A percentile compares a stretch with the other conserved stretches of the same genome.
Conservation (phyloP, 2,329 filamentous ascomycete genomes). For the Stachybotrys elegans region DNA sequence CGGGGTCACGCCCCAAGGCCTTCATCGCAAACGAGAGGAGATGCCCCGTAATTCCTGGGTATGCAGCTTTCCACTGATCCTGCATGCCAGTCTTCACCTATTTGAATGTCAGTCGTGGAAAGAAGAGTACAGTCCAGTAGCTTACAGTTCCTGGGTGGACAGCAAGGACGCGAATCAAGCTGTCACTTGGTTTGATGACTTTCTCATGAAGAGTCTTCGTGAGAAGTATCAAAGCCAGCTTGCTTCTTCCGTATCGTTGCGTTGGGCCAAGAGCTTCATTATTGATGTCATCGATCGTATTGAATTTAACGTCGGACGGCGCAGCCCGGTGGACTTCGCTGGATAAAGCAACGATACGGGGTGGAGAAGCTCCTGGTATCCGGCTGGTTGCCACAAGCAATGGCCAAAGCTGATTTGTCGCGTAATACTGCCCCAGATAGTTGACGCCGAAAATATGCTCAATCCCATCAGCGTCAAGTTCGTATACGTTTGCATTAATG, state of each 20-base stretch:
- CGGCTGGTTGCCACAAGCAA: conserved; percentile 34
- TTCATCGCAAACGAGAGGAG: conserved; percentile 29
- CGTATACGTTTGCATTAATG: conserved; percentile 36
- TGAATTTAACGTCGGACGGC: conserved; percentile 30
- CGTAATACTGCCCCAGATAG: conserved; percentile 39
- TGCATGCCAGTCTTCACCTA: conserved; percentile 40
- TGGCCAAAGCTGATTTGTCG: conserved; percentile 34
- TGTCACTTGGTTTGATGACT: conserved; percentile 35
- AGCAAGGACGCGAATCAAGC: conserved; percentile 33
- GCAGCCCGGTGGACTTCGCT: conserved; percentile 35
- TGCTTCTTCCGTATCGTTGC: conserved; percentile 34
- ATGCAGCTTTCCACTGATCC: conserved; percentile 40
- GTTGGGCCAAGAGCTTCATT: conserved; percentile 25
- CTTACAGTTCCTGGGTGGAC: conserved; percentile 35
- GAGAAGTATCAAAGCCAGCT: conserved; percentile 37
- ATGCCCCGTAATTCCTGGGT: conserved; percentile 34
- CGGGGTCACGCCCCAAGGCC: conserved; percentile 25
- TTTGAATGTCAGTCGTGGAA: background rate
- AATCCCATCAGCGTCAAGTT: conserved; percentile 30
- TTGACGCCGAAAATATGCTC: conserved; percentile 41
- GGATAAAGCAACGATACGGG: conserved; percentile 34
- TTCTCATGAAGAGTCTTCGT: conserved; percentile 33
- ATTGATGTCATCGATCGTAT: conserved; percentile 36
- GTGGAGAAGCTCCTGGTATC: conserved; percentile 24
- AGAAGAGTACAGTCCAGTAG: background rate